These are phyloP conservation scores for Bimuria novae-zelandiae DNA, from an alignment of 2,329 filamentous ascomycete genomes.

Conservation along the genomic window DNA sequence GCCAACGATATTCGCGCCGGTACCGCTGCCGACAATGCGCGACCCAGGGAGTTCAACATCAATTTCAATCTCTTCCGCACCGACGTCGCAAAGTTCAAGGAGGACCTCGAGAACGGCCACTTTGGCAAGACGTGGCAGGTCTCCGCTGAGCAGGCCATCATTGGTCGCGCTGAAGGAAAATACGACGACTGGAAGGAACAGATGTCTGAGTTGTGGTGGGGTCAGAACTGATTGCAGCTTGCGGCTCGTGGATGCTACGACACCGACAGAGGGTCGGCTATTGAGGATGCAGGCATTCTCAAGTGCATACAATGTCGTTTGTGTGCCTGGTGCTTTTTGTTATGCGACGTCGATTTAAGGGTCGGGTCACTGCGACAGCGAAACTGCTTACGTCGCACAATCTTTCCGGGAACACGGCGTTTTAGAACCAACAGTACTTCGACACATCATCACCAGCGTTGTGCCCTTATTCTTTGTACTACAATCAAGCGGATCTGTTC, in stretches of 20 bases:
- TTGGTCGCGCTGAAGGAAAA: slow-evolving; percentile 56
- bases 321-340: not conserved
- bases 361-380: not conserved
- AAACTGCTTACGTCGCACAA: slow-evolving; percentile 7
- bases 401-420: not conserved
- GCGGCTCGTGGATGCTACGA: not conserved
- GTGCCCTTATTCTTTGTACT: not conserved
- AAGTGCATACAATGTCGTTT: not conserved
- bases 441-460: not conserved
- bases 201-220: slow-evolving; percentile 63
- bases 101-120: slow-evolving; percentile 59
- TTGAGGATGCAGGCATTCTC: slow-evolving; percentile 4
- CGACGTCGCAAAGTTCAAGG: slow-evolving; percentile 59
- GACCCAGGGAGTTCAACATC: slow-evolving; percentile 30
- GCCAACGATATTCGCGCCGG: slow-evolving; percentile 19
- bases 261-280: not conserved
- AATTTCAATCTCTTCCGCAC: slow-evolving; percentile 56
- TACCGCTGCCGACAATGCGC: slow-evolving; percentile 14
- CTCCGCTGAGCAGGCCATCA: slow-evolving; percentile 58
- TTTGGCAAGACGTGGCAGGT: slow-evolving; percentile 63
- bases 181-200: slow-evolving; percentile 62
- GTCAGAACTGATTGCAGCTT: slow-evolving; percentile 49
- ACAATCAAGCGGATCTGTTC: not conserved
- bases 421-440: not conserved
- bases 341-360: too few species aligned